These are phyloP conservation scores for Talaromyces piceae DNA, from an alignment of 2,329 filamentous ascomycete species.

Conservation along the genomic window DNA sequence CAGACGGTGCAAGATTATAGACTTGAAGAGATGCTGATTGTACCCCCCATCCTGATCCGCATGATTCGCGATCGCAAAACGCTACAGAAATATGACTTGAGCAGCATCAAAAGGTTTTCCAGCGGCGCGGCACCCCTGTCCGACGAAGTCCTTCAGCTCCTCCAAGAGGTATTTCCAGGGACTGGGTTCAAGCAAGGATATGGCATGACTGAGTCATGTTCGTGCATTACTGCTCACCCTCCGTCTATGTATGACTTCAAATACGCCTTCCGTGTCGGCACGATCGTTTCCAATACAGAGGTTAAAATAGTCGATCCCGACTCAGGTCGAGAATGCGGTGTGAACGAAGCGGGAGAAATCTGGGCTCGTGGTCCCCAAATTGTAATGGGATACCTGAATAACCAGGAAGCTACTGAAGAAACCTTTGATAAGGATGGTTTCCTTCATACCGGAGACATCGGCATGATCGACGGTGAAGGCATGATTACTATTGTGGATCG, in stretches of 20 bases:
- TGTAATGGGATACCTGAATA: constrained; percentile 64
- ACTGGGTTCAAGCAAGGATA: constrained; percentile 60
- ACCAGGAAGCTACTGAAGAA: constrained; percentile 60
- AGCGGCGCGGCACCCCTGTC: constrained; percentile 55
- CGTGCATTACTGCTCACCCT: constrained; percentile 56
- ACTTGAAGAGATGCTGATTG: constrained; percentile 50
- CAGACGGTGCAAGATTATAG: constrained; percentile 45
- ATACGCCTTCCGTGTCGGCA: constrained; percentile 26
- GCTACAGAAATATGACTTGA: constrained; percentile 46
- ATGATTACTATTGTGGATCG: constrained; percentile 35
- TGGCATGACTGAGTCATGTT: constrained; percentile 61
- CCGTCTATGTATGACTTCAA: constrained; percentile 49
- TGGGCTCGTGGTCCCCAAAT: constrained; percentile 70
- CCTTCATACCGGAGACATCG: constrained; percentile 61
- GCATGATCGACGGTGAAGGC: constrained; percentile 48
- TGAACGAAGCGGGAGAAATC: constrained; percentile 50
- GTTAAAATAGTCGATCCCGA: constrained; percentile 51
- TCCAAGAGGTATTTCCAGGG: constrained; percentile 50
- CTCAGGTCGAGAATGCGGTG: constrained; percentile 43
- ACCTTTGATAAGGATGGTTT: constrained; percentile 57
- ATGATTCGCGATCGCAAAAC: constrained; percentile 45
- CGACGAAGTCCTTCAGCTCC: constrained; percentile 49
- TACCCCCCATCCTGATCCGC: constrained; percentile 55
- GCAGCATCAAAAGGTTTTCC: constrained; percentile 48
- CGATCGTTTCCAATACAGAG: constrained; percentile 53